These are phyloP conservation scores for Uronychia binucleata DNA, from an alignment of 73 alveolate genomes.

Conservation along the genomic window DNA sequence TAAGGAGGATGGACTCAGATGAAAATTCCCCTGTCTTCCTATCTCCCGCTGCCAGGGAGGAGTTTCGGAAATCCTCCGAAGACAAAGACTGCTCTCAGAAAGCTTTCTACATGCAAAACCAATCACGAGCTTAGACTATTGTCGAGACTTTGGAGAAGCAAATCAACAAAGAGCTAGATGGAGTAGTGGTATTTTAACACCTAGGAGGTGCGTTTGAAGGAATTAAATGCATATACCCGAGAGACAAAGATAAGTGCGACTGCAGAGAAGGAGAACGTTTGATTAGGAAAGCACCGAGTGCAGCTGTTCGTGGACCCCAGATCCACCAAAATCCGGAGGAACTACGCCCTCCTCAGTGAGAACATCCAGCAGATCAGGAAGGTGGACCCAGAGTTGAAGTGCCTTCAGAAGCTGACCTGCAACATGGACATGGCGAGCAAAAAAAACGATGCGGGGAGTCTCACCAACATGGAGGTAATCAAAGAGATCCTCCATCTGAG, in stretches of 20 bases:
- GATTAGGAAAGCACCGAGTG: conserved; percentile 23
- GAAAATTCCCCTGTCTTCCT: no score
- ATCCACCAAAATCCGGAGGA: conserved; percentile 35
- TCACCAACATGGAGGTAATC: conserved; percentile 24
- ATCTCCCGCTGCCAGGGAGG: no score
- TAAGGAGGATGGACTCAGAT: no score
- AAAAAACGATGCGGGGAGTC: background rate
- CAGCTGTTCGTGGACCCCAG: conserved; percentile 66
- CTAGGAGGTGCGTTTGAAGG: no score
- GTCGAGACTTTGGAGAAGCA: conserved; percentile 38
- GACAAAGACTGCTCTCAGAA: background rate
- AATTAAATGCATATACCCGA: no score
- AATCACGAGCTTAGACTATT: conserved; percentile 39
- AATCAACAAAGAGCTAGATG: conserved; percentile 33
- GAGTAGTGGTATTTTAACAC: no score
- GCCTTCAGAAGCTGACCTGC: background rate
- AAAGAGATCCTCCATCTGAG: conserved; percentile 24
- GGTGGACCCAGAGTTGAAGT: conserved; percentile 38
- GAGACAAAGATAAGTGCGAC: no score
- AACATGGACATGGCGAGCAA: background rate
- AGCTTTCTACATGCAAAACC: background rate
- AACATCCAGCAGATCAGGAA: conserved; percentile 29
- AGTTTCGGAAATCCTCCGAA: no score
- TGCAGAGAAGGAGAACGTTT: background rate
- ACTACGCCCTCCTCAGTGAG: conserved; percentile 19